Base-by-base conservation (phyloP, 129 eudicot genomes). In the Escallonia herrerae region DNA sequence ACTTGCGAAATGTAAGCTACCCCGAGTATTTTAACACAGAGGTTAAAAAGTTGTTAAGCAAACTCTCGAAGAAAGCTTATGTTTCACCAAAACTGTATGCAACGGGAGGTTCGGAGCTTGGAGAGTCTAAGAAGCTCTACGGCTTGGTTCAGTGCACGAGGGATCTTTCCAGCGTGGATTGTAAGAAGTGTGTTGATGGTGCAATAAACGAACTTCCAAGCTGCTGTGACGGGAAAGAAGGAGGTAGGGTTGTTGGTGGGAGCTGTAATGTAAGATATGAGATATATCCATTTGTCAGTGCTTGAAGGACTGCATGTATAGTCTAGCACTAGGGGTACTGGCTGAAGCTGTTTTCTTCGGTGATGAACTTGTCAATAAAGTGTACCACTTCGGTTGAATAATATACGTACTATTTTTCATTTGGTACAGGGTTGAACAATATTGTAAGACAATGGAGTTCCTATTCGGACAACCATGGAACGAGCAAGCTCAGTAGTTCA, bases 231-330 rank as follows among this genome's bases (percentile, higher is more conserved):
- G 80, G 85, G 14, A 73, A 61, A 50, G 5, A 56, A 61, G 89
- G 89, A 5, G 89, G 82, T 43, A 76, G 85, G 22, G 80, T 83
- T 70, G 63, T 76, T 56, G 69, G 80, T 41, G 80, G 77, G 60
- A 83, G 77, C 69, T 83, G 89, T 58, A 73, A 58, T 45, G 40
- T 83, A 8, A 72, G 82, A 69, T 83, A 83, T 54, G 85, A 83
- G 69, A 72, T 64, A 4, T 83, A 65, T 61, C 72, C 82, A 43
- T 79, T 83, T 63, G 44, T 66, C 52, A 63, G 7, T 72, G 33
- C 33, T 9, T 66, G 42, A 41, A 14, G 63, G 12, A 8, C 40
- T 33, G 11, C 7, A 0, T 22, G 11, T 57, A n/a, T 22, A 22
- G 33, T 22, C 33, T 22, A 22, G 33, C 33, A 1, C 33, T 22